Base-by-base conservation (phyloP, 2,329 filamentous ascomycete genomes). In the Trichoderma sp. region DNA sequence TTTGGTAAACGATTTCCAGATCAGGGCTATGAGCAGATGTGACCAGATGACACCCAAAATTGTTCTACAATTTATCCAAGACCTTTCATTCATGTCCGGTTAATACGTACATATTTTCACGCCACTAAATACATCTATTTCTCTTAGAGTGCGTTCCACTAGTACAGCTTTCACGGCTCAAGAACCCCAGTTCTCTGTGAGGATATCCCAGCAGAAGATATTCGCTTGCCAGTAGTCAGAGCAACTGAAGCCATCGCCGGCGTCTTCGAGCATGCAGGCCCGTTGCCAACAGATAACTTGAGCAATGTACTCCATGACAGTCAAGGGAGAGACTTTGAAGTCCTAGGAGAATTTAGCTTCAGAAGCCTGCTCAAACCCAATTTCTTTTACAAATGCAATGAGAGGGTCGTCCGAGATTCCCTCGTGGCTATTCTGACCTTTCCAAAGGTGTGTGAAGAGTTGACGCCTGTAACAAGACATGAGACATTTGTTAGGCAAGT, bases 361-460 rank as follows among this genome's bases (percentile, higher is more conserved):
- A 29, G 52, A 29, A 32, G 67, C 75, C 4, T 74, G 71, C 4
- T 70, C 68, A 19, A 77, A 70, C 8, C 75, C 71, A 19, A 76
- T 61, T 4, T 72, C 67, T 22, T 73, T 70, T 27, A 59, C 48
- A 19, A 54, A 59, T 12, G 50, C 15, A 8, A 70, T 70, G 1
- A 79, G 71, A 0, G 77, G 76, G 50, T 78, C 73, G 37, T 75
- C 73, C 35, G 76, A 74, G 58, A 79, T 74, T 32, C 75, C 75
- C 1, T 70, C 53, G 5, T 70, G 70, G 65, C 76, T 76, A 12
- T 74, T 77, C 2, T 74, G 77, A 17, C 73, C 77, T n/a, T 75
- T 72, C 79, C 80, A 80, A 17, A 81, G 70, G 10, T 76, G 70
- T 50, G 72, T 65, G 69, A 78, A 80, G 19, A 79, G 74, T 12